Evolutionary conservation across 139 green algal genomes (phyloP).

Genomic region (Closterium sp.): DNA sequence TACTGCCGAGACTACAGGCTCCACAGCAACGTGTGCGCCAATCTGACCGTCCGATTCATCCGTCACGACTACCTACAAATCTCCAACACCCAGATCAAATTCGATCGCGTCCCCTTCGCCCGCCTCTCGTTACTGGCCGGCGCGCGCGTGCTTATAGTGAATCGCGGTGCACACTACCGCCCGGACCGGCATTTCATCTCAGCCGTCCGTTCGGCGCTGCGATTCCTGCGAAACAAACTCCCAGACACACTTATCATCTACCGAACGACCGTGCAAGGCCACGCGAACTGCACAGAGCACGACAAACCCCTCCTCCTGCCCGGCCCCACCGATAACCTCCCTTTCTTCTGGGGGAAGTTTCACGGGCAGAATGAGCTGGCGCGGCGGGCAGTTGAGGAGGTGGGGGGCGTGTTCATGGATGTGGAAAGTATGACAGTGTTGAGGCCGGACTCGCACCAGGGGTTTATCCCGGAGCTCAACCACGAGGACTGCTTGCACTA

Average conservation of each 20-base stretch:
- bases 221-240: neutral
- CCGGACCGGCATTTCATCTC: neutral
- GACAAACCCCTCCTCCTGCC: neutral
- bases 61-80: neutral
- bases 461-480: neutral
- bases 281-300: conserved; percentile 6
- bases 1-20: neutral
- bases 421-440: conserved; percentile 6
- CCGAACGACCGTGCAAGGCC: neutral
- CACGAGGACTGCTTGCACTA: conserved; percentile 29
- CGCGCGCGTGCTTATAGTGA: neutral
- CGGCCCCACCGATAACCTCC: neutral
- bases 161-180: conserved; percentile 11
- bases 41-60: neutral
- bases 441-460: neutral
- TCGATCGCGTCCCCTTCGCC: neutral
- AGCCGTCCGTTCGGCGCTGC: neutral
- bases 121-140: neutral
- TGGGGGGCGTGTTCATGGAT: conserved; percentile 24
- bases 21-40: neutral
- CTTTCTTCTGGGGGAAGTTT: conserved; percentile 23
- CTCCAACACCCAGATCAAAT: neutral
- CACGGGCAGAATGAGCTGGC: conserved; percentile 13
- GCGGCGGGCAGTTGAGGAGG: neutral
- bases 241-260: neutral